Evolutionary conservation across 2,329 filamentous ascomycete genomes (phyloP).

Genomic region (Colletotrichum sp.): DNA sequence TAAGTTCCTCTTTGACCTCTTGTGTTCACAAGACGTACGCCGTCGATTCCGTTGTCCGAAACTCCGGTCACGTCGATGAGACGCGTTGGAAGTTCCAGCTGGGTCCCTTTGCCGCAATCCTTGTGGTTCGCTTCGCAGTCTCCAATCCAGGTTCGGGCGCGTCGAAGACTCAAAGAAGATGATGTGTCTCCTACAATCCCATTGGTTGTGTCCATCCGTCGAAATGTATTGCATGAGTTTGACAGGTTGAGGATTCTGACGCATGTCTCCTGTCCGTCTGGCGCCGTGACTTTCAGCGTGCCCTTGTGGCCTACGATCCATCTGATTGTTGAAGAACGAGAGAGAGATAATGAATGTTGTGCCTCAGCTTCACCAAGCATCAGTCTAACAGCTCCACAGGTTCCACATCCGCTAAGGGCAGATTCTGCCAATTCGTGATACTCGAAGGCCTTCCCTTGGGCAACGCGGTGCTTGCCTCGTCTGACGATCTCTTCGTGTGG

Average conservation of each 20-base stretch:
- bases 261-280: not conserved
- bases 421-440: not conserved
- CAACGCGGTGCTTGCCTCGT: not conserved
- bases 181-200: not conserved
- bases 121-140: not conserved
- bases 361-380: not conserved
- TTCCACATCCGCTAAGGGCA: not conserved
- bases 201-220: not conserved
- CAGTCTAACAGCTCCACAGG: not conserved
- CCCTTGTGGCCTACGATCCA: not conserved
- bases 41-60: not conserved
- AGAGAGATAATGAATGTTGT: rapidly evolving
- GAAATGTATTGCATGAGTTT: not conserved
- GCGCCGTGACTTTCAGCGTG: not conserved
- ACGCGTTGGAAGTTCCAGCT: not conserved
- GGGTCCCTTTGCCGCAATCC: not conserved
- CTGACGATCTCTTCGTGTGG: not conserved
- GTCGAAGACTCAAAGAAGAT: not conserved
- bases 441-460: not conserved
- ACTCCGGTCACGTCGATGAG: not conserved
- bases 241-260: not conserved
- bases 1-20: not conserved
- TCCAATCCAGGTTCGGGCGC: not conserved
- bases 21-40: not conserved
- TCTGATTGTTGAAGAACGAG: not conserved